Percentiles rank a stretch among this genome's conserved stretches.
phyloP scores from a whole-genome alignment of 2,329 filamentous ascomycete species.

The Aspergillus hiratsukae region DNA sequence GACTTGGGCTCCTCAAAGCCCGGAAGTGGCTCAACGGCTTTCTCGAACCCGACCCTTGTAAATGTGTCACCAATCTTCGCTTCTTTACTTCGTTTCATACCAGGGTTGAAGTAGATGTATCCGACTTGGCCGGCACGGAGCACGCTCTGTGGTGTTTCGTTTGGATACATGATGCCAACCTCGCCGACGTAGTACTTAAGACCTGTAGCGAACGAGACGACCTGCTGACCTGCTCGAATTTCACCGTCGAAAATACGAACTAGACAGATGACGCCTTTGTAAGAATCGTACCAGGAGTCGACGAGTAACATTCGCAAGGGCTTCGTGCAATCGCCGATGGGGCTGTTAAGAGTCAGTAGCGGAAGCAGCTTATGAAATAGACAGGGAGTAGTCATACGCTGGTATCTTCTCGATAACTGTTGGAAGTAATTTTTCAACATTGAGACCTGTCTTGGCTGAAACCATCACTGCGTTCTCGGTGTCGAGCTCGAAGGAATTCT shows the following conservation, averaged over 20 bases:
- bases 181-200: slow-evolving; percentile 91
- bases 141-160: slow-evolving; percentile 72
- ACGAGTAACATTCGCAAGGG: slow-evolving; percentile 83
- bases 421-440: slow-evolving; percentile 78
- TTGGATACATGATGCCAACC: slow-evolving; percentile 92
- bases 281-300: slow-evolving; percentile 97
- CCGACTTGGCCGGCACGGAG: slow-evolving; percentile 91
- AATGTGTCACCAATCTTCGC: slow-evolving; percentile 96
- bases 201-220: slow-evolving; percentile 84
- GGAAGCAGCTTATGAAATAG: background rate
- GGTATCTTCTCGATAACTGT: slow-evolving; percentile 82
- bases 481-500: slow-evolving; percentile 81
- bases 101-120: slow-evolving; percentile 95
- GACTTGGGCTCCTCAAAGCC: slow-evolving; percentile 97
- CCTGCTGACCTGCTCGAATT: slow-evolving; percentile 73
- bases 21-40: slow-evolving; percentile 71
- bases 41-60: slow-evolving; percentile 73
- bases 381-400: slow-evolving; percentile 39
- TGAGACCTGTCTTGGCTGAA: slow-evolving; percentile 89
- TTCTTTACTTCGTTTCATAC: slow-evolving; percentile 95
- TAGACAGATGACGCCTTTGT: slow-evolving; percentile 86
- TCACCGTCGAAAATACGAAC: slow-evolving; percentile 88
- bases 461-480: slow-evolving; percentile 70
- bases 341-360: slow-evolving; percentile 39
- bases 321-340: slow-evolving; percentile 65